Base-by-base conservation (phyloP, 148 eudicot species). In the Persicaria tinctoria region DNA sequence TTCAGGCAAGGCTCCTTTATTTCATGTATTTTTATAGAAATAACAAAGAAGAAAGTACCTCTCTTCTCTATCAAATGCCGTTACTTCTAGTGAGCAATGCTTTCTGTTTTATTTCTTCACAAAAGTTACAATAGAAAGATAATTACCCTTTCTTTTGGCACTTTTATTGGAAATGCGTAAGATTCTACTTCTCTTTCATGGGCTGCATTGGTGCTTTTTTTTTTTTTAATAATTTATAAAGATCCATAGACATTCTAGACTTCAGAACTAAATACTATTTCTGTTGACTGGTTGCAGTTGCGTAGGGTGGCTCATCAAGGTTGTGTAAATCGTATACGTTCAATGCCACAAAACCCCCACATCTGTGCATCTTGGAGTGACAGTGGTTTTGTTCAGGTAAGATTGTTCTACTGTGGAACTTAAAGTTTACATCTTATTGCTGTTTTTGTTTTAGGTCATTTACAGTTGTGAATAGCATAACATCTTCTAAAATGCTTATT, bases 321-420 rank as follows among this genome's bases (percentile, higher is more conserved):
- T 75, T 78, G 90, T 72, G 87, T 95, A 55, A 95, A 95, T 76
- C 86, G 99, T 16, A 87, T 92, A 70, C 87, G 97, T 16, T 87
- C 97, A 59, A 95, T 95, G 99, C 84, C 91, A 46, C 99, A 95
- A 74, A 86, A 79, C 51, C 97, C 97, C 51, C 89, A 95, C 83
- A 87, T 92, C 70, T 89, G 86, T 92, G 99, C 99, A 51, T 80
- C 94, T 49, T 95, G 97, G 99, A 91, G 88, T 46, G 96, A 95
- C 79, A 86, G 84, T 27, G 96, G 96, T 54, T 87, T 72, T 80
- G 98, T 93, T 79, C 90, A 87, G 93, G 93, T 91, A 12, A 74
- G 54, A 84, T 69, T 13, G 13, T 54, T 4, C 16, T 23, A 44
- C 51, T 70, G 46, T 51, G n/a, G 14, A 0, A 68, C 49, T 68